Conservation (phyloP, 805 yeast species). For the Diddensiella caesifluorescens region DNA sequence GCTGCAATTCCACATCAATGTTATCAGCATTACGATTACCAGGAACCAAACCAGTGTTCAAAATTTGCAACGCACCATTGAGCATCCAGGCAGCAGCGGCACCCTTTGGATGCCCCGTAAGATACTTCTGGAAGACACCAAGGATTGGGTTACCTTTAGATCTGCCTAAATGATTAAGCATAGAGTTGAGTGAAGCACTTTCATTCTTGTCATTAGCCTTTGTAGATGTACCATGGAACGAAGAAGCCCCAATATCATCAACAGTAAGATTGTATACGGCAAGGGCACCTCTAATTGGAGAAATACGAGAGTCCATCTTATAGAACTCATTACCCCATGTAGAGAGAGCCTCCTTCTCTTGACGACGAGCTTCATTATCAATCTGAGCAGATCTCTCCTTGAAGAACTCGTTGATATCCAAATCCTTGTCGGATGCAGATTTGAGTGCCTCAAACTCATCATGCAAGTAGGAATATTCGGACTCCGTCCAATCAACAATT, state of each 20-base stretch:
- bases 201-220: constrained; percentile 99
- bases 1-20: constrained; percentile 75
- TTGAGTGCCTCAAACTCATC: constrained; percentile 61
- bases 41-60: constrained; percentile 90
- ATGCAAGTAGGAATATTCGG: constrained; percentile 64
- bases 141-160: constrained; percentile 95
- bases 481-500: constrained; percentile 77
- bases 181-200: constrained; percentile 79
- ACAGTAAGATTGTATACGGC: constrained; percentile 89
- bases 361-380: constrained; percentile 75
- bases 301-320: constrained; percentile 84
- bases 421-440: constrained; percentile 40
- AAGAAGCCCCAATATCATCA: constrained; percentile 93
- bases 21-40: constrained; percentile 99
- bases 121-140: constrained; percentile 98
- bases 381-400: constrained; percentile 85
- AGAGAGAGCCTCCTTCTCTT: constrained; percentile 80
- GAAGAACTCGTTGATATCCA: constrained; percentile 47
- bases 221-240: constrained; percentile 99
- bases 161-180: constrained; percentile 95
- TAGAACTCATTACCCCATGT: constrained; percentile 96
- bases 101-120: constrained; percentile 99
- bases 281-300: constrained; percentile 95
- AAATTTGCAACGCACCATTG: constrained; percentile 93
- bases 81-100: constrained; percentile 99